phyloP scores from a whole-genome alignment of 2,329 filamentous ascomycete genomes.

The Trichoderma koningii region DNA sequence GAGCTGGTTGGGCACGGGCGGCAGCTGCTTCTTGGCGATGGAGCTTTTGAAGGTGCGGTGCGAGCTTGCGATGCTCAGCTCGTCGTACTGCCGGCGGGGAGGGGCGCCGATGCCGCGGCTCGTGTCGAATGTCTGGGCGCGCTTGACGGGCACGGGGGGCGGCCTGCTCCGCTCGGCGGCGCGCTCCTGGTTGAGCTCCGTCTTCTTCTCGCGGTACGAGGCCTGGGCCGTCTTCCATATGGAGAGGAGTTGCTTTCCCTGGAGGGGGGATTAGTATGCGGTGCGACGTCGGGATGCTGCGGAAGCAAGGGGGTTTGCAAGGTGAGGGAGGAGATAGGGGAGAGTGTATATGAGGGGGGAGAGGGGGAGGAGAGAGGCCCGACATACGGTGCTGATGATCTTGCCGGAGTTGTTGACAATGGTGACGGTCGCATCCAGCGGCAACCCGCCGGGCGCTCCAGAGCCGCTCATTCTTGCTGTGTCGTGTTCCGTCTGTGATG shows the following conservation, averaged over 20 bases:
- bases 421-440: conserved; percentile 72
- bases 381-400: conserved; percentile 80
- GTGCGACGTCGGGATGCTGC: neutral
- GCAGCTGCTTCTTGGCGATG: conserved; percentile 36
- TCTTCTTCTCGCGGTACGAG: conserved; percentile 85
- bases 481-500: neutral
- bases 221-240: conserved; percentile 91
- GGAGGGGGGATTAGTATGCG: conserved; percentile 25
- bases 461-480: conserved; percentile 7
- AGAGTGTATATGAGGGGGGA: neutral
- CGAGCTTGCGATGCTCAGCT: conserved; percentile 45
- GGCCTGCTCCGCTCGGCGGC: conserved; percentile 4
- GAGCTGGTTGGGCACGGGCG: conserved; percentile 35
- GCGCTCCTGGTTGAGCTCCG: conserved; percentile 70
- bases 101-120: conserved; percentile 28
- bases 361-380: neutral
- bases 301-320: conserved; percentile 21
- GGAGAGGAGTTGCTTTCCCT: conserved; percentile 88
- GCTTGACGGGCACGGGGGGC: conserved; percentile 22
- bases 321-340: neutral
- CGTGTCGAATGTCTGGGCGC: conserved; percentile 37
- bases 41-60: conserved; percentile 46
- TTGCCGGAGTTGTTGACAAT: conserved; percentile 91
- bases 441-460: conserved; percentile 37
- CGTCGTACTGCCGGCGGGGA: conserved; percentile 35